phyloP scores from a whole-genome alignment of 2,329 filamentous ascomycete genomes.

The Monosporascus ibericus region DNA sequence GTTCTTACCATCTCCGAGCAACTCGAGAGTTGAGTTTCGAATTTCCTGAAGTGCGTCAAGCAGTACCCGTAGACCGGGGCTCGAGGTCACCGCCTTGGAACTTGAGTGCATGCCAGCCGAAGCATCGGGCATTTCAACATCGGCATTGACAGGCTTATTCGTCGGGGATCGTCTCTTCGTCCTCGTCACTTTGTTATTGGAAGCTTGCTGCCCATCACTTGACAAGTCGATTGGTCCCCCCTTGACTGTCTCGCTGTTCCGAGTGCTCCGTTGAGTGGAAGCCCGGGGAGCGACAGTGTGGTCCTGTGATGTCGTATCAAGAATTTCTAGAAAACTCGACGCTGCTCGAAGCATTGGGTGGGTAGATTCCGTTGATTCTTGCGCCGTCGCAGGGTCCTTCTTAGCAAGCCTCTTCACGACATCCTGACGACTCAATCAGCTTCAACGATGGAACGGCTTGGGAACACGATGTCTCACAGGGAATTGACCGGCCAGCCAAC shows the following conservation, averaged over 20 bases:
- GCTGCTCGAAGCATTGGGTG: constrained; percentile 13
- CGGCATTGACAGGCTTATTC: constrained; percentile 7
- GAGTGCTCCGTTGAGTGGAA: constrained; percentile 9
- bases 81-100: background rate
- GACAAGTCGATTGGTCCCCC: constrained; percentile 3
- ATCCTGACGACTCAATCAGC: constrained; percentile 8
- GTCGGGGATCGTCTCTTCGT: constrained; percentile 15
- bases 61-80: constrained; percentile 6
- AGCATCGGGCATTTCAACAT: constrained; percentile 22
- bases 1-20: constrained; percentile 18
- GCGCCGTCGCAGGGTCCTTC: constrained; percentile 7
- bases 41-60: constrained; percentile 18
- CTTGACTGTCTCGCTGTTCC: constrained; percentile 6
- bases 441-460: background rate
- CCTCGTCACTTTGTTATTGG: constrained; percentile 14
- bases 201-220: constrained; percentile 9
- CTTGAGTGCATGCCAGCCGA: constrained; percentile 1
- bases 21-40: constrained; percentile 18
- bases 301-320: constrained; percentile 11
- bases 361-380: constrained; percentile 2
- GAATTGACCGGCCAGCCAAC: constrained; percentile 38
- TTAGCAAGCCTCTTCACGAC: constrained; percentile 10
- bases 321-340: constrained; percentile 15
- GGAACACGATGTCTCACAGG: constrained; percentile 28
- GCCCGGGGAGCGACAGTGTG: constrained; percentile 5